Base-by-base conservation (phyloP, 1,284 basidiomycete genomes). In the Ustilago esculenta region DNA sequence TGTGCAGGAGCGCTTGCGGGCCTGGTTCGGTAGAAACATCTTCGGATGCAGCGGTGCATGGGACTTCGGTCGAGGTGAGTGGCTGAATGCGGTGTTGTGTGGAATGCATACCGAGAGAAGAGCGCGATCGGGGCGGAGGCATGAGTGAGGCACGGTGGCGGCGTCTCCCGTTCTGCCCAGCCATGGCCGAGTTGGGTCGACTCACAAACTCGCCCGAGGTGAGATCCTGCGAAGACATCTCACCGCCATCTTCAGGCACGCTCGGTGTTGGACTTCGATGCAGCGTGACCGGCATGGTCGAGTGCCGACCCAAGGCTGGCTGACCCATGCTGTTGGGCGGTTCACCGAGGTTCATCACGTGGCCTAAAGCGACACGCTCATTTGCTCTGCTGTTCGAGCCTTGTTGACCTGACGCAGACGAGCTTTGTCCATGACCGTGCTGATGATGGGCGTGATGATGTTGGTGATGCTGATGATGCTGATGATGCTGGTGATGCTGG, bases 191-290 rank as follows among this genome's bases (percentile, higher is more conserved):
- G 29, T 55, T 60, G 47, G 65, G 57, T n/a, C 66, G 56, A n/a
- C 32, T 36, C 20, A 61, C 54, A 46, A 73, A 57, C 20, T 65
- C 66, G 17, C 60, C 57, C 18, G 52, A 55, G 5, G 65, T 70
- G 17, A 70, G 45, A 35, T 59, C 63, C 17, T 63, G 67, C 24
- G 63, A 60, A 14, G 73, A 39, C 76, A 77, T 77, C 34, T 77
- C 76, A 20, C 72, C 76, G 18, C 76, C 76, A 40, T 77, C 64
- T 54, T 77, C 76, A 11, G 76, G 76, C 15, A 77, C 76, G 27
- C 60, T 64, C 1, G 76, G 76, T 21, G 76, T 77, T 0, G 60
- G 47, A 10, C 56, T 74, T 2, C 76, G 66, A 14, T 69, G 67
- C 30, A 69, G 45, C 9, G 65, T 66, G 34, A 55, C 57, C 0